Conservation (phyloP, 352 stramenopile species). For the Pythium periplocum region DNA sequence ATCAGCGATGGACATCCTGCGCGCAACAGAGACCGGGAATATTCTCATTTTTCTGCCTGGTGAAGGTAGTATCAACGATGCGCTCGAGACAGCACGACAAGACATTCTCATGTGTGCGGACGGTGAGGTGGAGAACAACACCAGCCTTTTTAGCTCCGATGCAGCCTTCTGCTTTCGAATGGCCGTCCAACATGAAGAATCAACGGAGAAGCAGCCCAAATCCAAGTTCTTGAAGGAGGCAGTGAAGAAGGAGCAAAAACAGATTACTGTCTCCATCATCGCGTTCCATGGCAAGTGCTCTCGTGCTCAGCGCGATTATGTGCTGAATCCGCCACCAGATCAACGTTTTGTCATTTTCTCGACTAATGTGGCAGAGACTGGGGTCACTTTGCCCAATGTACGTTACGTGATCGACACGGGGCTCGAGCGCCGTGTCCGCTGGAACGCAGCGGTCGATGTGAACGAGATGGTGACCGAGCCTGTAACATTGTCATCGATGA, state of each 20-base stretch:
- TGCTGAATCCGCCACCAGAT: constrained; percentile 10
- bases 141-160: too few species aligned
- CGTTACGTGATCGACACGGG: constrained; percentile 28
- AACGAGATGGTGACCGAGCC: constrained; percentile 23
- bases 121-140: neutral
- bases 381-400: constrained; percentile 24
- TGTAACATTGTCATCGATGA: constrained; percentile 18
- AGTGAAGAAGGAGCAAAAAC: neutral
- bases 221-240: neutral
- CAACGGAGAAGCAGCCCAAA: too few species aligned
- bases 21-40: constrained; percentile 15
- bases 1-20: constrained; percentile 15
- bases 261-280: constrained; percentile 10
- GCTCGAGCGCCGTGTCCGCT: constrained; percentile 20
- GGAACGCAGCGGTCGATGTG: constrained; percentile 18
- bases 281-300: constrained; percentile 20
- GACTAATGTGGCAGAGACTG: constrained; percentile 27
- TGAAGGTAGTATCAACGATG: constrained; percentile 20
- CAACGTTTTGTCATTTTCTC: constrained; percentile 18
- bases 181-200: neutral
- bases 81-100: constrained; percentile 5
- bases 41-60: constrained; percentile 23
- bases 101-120: constrained; percentile 10
- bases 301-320: constrained; percentile 15
- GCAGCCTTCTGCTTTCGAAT: neutral